Conservation (phyloP, 208 protist species). For the Porcisia hertigi region DNA sequence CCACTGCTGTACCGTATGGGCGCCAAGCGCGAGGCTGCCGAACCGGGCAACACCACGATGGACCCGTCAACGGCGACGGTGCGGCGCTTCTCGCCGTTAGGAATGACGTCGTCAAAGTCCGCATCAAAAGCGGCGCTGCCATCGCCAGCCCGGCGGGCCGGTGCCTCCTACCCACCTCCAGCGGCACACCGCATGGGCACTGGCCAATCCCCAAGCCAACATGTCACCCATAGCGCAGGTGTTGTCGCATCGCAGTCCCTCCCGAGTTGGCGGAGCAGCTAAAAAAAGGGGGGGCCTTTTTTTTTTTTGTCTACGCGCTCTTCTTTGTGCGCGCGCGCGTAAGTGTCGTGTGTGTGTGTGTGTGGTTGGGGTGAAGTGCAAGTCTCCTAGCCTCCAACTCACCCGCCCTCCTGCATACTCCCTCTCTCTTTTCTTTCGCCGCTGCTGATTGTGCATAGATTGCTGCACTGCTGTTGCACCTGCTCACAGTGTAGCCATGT, state of each 20-base stretch:
- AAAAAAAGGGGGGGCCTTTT: neutral
- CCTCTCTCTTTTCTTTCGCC: neutral
- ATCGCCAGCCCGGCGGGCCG: slow-evolving; percentile 1
- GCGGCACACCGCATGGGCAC: neutral
- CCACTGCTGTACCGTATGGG: slow-evolving; percentile 79
- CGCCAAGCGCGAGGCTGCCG: slow-evolving; percentile 50
- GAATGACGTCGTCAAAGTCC: neutral
- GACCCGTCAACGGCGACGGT: slow-evolving; percentile 50
- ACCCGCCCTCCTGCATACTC: neutral
- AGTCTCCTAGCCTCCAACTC: neutral
- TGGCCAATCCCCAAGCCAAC: neutral
- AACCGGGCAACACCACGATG: slow-evolving; percentile 49
- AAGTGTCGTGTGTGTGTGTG: neutral
- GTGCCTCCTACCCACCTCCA: neutral
- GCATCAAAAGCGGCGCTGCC: slow-evolving; percentile 8
- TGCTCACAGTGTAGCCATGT: neutral
- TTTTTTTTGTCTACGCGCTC: neutral
- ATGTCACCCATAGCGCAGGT: neutral
- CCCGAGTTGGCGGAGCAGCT: slow-evolving; percentile 45
- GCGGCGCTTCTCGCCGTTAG: slow-evolving; percentile 19
- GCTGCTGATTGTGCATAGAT: too few species aligned
- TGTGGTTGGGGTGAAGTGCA: neutral
- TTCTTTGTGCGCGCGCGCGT: neutral
- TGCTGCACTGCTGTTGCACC: neutral
- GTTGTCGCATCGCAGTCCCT: neutral